Base-by-base conservation (phyloP, 1,284 basidiomycete species). In the Ustilago tritici region DNA sequence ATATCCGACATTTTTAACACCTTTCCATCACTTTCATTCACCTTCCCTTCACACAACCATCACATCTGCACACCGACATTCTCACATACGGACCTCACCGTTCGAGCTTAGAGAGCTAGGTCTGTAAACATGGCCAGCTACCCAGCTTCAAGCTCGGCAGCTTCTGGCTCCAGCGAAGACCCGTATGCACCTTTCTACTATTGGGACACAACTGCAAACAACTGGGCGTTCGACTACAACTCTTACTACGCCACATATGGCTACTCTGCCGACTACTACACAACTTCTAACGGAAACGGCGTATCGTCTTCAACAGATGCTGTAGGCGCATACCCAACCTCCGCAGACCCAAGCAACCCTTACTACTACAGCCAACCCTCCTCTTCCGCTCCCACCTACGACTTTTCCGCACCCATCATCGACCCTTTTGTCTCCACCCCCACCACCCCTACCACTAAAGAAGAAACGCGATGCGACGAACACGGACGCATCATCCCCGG, bases 181-280 rank as follows among this genome's bases (percentile, higher is more conserved):
- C 81, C 82, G 4, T 86, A 86, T 47, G 81, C 83, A 23, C 80
- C 82, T 3, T 86, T 82, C 70, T 86, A 86, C 77, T 85, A 82
- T 61, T 86, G 85, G 85, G 84, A 86, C 54, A 49, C 74, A 4
- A 56, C 43, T 12, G 65, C 79, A 40, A 79, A 77, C 66, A 76
- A 84, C 41, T 84, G 83, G 83, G 81, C 78, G 19, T 86, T 86
- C 47, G 83, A 86, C 66, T 86, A 86, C 67, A 75, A 80, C 52
- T 73, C 70, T 8, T 86, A 80, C 70, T 84, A 85, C 54, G 63
- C 73, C 14, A 61, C 78, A 0, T 80, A 84, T 46, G 82, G 84
- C 43, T 78, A 82, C 23, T 70, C 79, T n/a, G 53, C 61, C 28
- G 72, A 78, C 46, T 69, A 72, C 58, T 63, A 80, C 23, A 34